These are phyloP conservation scores for Aspergillus thermomutatus DNA, from an alignment of 2,329 filamentous ascomycete species.

Conservation along the genomic window DNA sequence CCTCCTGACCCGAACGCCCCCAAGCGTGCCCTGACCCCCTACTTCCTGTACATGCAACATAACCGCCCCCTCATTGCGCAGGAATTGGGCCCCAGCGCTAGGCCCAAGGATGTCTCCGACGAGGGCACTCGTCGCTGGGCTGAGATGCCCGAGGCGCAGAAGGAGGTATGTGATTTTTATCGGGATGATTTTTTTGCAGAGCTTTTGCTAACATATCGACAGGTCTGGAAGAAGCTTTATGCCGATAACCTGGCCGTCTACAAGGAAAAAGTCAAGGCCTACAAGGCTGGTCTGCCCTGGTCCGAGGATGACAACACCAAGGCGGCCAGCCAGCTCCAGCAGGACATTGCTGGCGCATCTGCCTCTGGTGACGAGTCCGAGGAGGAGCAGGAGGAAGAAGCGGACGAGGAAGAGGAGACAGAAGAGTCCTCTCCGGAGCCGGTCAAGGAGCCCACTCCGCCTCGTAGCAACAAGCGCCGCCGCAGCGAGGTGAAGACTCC, in stretches of 20 bases:
- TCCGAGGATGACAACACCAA: conserved; percentile 44
- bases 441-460: conserved; percentile 42
- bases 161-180: conserved; percentile 62
- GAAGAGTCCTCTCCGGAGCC: conserved; percentile 36
- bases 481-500: conserved; percentile 38
- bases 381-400: conserved; percentile 25
- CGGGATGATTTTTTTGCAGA: neutral
- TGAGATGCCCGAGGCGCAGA: conserved; percentile 70
- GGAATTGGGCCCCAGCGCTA: conserved; percentile 70
- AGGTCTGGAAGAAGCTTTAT: conserved; percentile 59
- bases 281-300: conserved; percentile 51
- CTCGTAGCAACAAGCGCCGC: conserved; percentile 43
- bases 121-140: conserved; percentile 86
- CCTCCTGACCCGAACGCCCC: conserved; percentile 88
- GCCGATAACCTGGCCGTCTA: conserved; percentile 55
- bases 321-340: conserved; percentile 40
- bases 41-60: conserved; percentile 91
- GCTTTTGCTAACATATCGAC: conserved; percentile 10
- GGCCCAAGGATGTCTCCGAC: conserved; percentile 81
- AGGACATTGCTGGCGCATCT: conserved; percentile 38
- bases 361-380: conserved; percentile 33
- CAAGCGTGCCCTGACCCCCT: conserved; percentile 89
- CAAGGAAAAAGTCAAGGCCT: conserved; percentile 53
- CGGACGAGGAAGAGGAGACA: conserved; percentile 26
- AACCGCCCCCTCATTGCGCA: conserved; percentile 77